phyloP scores from a whole-genome alignment of 208 protist genomes.

The Trypanosoma platydactyli region DNA sequence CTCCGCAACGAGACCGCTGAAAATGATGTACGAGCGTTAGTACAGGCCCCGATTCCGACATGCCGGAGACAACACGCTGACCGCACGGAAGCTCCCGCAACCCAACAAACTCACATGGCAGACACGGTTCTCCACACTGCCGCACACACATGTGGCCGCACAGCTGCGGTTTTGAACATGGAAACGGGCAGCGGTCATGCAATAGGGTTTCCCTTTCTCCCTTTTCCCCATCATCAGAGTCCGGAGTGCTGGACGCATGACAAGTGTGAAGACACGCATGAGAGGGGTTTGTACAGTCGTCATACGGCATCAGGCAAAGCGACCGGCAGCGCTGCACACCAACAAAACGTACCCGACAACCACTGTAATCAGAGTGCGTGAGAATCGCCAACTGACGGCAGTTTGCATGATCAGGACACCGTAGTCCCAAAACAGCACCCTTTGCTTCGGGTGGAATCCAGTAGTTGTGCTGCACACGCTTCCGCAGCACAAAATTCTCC shows the following conservation, averaged over 20 bases:
- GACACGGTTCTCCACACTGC: slow-evolving; percentile 65
- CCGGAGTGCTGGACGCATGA: slow-evolving; percentile 32
- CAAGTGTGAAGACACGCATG: slow-evolving; percentile 77
- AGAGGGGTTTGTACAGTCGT: slow-evolving; percentile 49
- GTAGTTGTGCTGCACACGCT: slow-evolving; percentile 46
- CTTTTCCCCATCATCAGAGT: slow-evolving; percentile 1
- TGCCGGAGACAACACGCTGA: slow-evolving; percentile 76
- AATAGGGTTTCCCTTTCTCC: slow-evolving; percentile 1
- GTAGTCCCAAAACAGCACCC: slow-evolving; percentile 51
- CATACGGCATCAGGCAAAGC: slow-evolving; percentile 68
- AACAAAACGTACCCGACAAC: slow-evolving; percentile 39
- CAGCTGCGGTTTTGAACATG: slow-evolving; percentile 51
- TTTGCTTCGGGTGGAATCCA: slow-evolving; percentile 70
- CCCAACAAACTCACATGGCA: slow-evolving; percentile 70
- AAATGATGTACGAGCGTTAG: slow-evolving; percentile 73
- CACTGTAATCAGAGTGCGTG: slow-evolving; percentile 19
- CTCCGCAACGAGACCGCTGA: slow-evolving; percentile 61
- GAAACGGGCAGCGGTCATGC: slow-evolving; percentile 74
- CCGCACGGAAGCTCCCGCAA: slow-evolving; percentile 73
- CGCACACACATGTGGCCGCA: slow-evolving; percentile 78
- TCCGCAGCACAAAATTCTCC: slow-evolving; percentile 56
- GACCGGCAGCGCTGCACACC: slow-evolving; percentile 57
- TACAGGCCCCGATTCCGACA: slow-evolving; percentile 39
- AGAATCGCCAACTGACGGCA: slow-evolving; percentile 61
- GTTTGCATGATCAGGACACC: slow-evolving; percentile 78